A percentile compares a stretch with the other conserved stretches of the same genome.
phyloP scores from a whole-genome alignment of 768 basidiomycete species.

The Boletus speciosus region DNA sequence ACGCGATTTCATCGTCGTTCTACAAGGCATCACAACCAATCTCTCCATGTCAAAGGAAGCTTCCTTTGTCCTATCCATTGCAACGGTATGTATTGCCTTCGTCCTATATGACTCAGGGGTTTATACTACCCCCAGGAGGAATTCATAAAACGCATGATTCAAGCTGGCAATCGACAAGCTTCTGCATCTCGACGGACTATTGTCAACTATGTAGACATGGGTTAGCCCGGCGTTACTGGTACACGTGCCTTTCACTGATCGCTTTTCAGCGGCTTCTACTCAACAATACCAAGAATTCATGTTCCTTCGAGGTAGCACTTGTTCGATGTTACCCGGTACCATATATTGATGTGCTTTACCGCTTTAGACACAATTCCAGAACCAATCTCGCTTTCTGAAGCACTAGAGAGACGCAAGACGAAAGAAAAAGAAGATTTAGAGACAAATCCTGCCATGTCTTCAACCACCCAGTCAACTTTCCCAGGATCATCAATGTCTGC shows the following conservation, averaged over 20 bases:
- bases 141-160: conserved; percentile 73
- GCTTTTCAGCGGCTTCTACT: conserved; percentile 49
- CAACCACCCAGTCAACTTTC: conserved; percentile 27
- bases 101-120: conserved; percentile 8
- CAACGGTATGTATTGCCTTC: conserved; percentile 51
- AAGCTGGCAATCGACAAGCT: conserved; percentile 67
- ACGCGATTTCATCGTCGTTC: conserved; percentile 14
- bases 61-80: conserved; percentile 67
- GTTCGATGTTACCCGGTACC: not conserved
- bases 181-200: conserved; percentile 52
- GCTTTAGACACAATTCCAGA: conserved; percentile 61
- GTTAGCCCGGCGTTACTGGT: conserved; percentile 39
- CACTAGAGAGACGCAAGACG: conserved; percentile 51
- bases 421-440: conserved; percentile 57
- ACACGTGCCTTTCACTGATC: conserved; percentile 2
- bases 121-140: conserved; percentile 58
- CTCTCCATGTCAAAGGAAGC: conserved; percentile 75
- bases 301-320: conserved; percentile 61
- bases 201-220: conserved; percentile 72
- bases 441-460: conserved; percentile 52
- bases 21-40: conserved; percentile 52
- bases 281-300: conserved; percentile 65
- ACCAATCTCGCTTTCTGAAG: conserved; percentile 56
- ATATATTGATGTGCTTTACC: conserved; percentile 3
- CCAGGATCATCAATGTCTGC: conserved; percentile 20